Evolutionary conservation across 2,329 filamentous ascomycete genomes (phyloP).

Genomic region (Claviceps pusilla): DNA sequence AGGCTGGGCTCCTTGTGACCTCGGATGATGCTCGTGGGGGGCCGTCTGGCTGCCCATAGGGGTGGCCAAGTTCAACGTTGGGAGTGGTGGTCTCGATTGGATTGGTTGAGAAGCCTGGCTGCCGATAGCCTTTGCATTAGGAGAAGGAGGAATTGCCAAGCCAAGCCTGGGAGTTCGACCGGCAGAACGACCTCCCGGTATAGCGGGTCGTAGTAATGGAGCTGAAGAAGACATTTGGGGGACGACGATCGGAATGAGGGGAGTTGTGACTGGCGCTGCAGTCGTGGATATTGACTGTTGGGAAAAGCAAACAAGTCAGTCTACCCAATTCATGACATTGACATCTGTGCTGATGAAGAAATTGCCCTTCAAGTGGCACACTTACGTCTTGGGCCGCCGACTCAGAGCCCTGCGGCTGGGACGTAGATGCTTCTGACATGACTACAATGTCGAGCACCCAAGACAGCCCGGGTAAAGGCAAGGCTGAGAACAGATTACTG

Average conservation of each 20-base stretch:
- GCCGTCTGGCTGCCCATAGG: slow-evolving; percentile 68
- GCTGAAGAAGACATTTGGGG: slow-evolving; percentile 60
- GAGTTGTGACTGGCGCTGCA: slow-evolving; percentile 13
- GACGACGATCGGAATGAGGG: slow-evolving; percentile 22
- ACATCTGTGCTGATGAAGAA: neutral
- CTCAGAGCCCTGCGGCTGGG: slow-evolving; percentile 10
- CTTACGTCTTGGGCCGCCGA: slow-evolving; percentile 10
- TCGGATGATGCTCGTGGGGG: slow-evolving; percentile 50
- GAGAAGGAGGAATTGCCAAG: slow-evolving; percentile 78
- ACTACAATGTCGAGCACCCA: slow-evolving; percentile 7
- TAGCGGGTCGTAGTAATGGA: slow-evolving; percentile 68
- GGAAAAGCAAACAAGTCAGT: slow-evolving; percentile 1
- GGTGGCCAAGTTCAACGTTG: slow-evolving; percentile 72
- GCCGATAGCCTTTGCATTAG: slow-evolving; percentile 62
- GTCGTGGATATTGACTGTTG: slow-evolving; percentile 10
- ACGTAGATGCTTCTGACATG: slow-evolving; percentile 14
- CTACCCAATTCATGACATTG: neutral
- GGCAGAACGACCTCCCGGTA: slow-evolving; percentile 52
- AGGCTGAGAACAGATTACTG: slow-evolving; percentile 4
- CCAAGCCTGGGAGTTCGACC: slow-evolving; percentile 65
- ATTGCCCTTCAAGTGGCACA: neutral
- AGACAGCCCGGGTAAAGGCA: slow-evolving; percentile 4
- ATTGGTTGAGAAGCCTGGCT: slow-evolving; percentile 24
- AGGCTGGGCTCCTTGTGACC: slow-evolving; percentile 35
- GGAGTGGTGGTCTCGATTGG: slow-evolving; percentile 40